Evolutionary conservation across 352 stramenopile genomes (phyloP).

Genomic region (Phytophthora idaei): DNA sequence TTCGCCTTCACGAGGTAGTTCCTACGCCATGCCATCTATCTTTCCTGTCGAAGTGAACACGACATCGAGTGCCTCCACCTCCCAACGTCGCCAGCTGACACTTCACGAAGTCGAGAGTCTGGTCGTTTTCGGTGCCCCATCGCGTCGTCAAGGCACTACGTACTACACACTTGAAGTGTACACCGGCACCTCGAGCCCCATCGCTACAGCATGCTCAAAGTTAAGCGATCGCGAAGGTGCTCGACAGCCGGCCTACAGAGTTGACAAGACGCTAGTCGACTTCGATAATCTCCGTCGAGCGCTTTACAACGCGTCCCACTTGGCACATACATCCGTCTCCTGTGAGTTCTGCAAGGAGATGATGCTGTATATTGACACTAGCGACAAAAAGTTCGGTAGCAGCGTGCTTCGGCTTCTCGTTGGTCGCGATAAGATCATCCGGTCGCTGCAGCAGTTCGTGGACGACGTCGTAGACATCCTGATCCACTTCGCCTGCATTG

Average conservation of each 20-base stretch:
- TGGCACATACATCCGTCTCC: constrained; percentile 31
- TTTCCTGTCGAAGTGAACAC: not conserved
- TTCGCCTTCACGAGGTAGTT: not conserved
- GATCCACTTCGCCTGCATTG: constrained; percentile 14
- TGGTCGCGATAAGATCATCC: constrained; percentile 25
- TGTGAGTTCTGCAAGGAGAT: constrained; percentile 47
- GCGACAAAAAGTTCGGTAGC: constrained; percentile 20
- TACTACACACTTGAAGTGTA: constrained; percentile 30
- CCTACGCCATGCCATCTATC: not conserved
- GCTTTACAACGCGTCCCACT: constrained; percentile 29
- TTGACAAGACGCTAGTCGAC: constrained; percentile 31
- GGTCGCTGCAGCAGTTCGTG: constrained; percentile 34
- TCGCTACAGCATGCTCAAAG: constrained; percentile 2
- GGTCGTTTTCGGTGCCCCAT: constrained; percentile 15
- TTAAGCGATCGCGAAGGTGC: constrained; percentile 3
- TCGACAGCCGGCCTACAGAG: constrained; percentile 8
- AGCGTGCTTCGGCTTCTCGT: constrained; percentile 18
- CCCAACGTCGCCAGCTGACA: constrained; percentile 11
- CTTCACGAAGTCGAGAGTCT: constrained; percentile 29
- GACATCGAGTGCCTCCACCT: not conserved
- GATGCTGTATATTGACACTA: constrained; percentile 30
- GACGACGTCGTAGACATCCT: constrained; percentile 30
- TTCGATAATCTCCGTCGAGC: constrained; percentile 33
- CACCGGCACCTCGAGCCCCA: not conserved
- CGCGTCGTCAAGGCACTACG: constrained; percentile 22